A percentile compares a stretch with the other conserved stretches of the same genome.
phyloP scores from a whole-genome alignment of 2,329 filamentous ascomycete genomes.

The Colletotrichum sp. region DNA sequence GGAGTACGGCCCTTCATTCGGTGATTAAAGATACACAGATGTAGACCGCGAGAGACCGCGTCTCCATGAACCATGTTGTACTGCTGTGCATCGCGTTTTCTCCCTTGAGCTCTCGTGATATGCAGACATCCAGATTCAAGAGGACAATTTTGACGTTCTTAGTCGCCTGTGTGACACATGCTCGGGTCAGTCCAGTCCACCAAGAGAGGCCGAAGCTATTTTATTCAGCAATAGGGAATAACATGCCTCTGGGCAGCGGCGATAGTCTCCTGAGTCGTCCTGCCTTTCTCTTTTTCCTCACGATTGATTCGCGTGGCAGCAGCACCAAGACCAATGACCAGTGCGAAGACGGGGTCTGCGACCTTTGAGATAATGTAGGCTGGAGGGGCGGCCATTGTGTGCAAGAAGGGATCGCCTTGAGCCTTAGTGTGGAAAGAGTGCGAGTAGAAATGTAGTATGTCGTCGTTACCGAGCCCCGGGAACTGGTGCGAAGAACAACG shows the following conservation, averaged over 20 bases:
- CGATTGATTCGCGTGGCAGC: slow-evolving; percentile 63
- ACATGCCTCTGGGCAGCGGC: slow-evolving; percentile 47
- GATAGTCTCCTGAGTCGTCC: slow-evolving; percentile 54
- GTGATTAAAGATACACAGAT: slow-evolving; percentile 22
- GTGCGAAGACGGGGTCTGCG: slow-evolving; percentile 63
- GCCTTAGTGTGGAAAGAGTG: neutral
- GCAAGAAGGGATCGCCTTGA: neutral
- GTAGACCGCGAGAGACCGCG: neutral
- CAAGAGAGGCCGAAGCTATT: neutral
- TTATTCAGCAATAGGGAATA: neutral
- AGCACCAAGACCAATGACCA: slow-evolving; percentile 60
- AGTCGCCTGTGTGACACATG: slow-evolving; percentile 23
- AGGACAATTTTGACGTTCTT: slow-evolving; percentile 15
- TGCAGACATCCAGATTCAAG: neutral
- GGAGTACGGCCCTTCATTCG: slow-evolving; percentile 63
- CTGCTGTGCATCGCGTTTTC: neutral
- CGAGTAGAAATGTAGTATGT: neutral
- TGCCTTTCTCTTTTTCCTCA: slow-evolving; percentile 64
- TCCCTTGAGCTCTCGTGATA: neutral
- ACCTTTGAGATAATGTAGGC: slow-evolving; percentile 65
- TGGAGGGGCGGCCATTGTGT: slow-evolving; percentile 51
- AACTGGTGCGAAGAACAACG: neutral
- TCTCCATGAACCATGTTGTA: neutral
- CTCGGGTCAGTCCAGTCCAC: neutral
- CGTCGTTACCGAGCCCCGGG: neutral